Conservation (phyloP, 345 rosid genomes). For the Raphanus raphanistrum region DNA sequence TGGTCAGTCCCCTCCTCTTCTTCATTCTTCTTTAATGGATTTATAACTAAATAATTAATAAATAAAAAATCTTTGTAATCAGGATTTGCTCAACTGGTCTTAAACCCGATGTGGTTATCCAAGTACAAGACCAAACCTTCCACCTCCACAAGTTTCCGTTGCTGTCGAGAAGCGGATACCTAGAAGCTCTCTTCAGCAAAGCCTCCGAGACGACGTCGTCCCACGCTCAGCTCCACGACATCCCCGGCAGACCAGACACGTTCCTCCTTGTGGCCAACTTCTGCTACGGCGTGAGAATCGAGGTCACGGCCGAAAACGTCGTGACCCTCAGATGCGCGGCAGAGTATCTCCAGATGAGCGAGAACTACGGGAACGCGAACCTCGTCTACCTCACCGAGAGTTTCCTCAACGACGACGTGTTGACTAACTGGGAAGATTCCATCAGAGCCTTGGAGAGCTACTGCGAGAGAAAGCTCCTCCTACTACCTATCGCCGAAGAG, state of each 20-base stretch:
- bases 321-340: constrained; percentile 82
- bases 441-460: constrained; percentile 64
- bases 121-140: constrained; percentile 69
- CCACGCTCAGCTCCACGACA: constrained; percentile 57
- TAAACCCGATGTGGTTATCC: constrained; percentile 69
- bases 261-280: constrained; percentile 76
- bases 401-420: constrained; percentile 56
- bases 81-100: constrained; percentile 83
- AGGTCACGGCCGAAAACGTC: constrained; percentile 59
- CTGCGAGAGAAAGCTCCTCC: constrained; percentile 51
- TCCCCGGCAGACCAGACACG: constrained; percentile 79
- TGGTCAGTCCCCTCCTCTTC: constrained; percentile 52
- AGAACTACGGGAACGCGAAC: constrained; percentile 67
- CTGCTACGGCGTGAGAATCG: constrained; percentile 76
- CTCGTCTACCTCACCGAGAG: constrained; percentile 68
- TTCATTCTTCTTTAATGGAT: not conserved
- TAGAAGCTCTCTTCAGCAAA: constrained; percentile 56
- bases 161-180: constrained; percentile 79
- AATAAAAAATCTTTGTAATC: constrained; percentile 2
- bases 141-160: constrained; percentile 94
- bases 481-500: constrained; percentile 61
- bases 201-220: constrained; percentile 45
- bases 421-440: constrained; percentile 66
- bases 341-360: constrained; percentile 80
- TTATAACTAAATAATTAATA: not conserved